Evolutionary conservation across 257 asterid genomes (phyloP), one percentile per base, ranked within the genome.

Genomic region (Handroanthus guayacan): DNA sequence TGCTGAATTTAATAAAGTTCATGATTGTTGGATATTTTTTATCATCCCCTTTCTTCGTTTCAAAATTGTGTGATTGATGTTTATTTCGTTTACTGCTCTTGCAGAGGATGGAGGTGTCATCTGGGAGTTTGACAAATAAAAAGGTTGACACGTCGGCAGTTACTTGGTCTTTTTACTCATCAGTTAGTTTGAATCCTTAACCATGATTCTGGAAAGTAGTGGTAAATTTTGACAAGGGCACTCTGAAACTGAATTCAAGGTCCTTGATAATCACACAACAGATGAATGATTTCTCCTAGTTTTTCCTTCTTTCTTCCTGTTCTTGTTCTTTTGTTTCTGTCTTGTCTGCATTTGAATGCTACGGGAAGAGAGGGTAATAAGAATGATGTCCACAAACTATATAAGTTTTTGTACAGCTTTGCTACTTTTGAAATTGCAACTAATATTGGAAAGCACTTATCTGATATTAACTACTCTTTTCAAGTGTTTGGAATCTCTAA

Each of bases 21-120:
- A 18, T 11, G 62, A 16, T n/a, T 70, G 7, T 10, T 55, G 62
- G 6, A 17, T 3, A 62, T 58, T 51, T 50, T 1, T 56, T 9
- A 12, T 56, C 25, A 69, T 25, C 45, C 9, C 13, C 45, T 17
- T 54, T 71, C 10, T 11, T 20, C 3, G 2, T 17, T 56, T 45
- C 43, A 14, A 2, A 9, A 64, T 41, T 64, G 14, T 62, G 6
- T 11, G 16, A 11, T 3, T 37, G 25, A 58, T 78, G 47, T 12
- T 20, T 31, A 34, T 67, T 43, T 25, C 13, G 5, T 65, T 39
- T 12, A 18, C 20, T 79, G 55, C 58, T 68, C 20, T 82, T 82
- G 75, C 87, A 89, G 92, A 91, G 83, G 96, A 91, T 78, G 92
- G 89, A 81, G 95, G 92, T 55, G 88, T 91, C 54, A 87, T 93